Evolutionary conservation across 371 early-diverging fungal species (phyloP), one percentile per base, ranked within the genome.

Genomic region (Rhizopus sp.): DNA sequence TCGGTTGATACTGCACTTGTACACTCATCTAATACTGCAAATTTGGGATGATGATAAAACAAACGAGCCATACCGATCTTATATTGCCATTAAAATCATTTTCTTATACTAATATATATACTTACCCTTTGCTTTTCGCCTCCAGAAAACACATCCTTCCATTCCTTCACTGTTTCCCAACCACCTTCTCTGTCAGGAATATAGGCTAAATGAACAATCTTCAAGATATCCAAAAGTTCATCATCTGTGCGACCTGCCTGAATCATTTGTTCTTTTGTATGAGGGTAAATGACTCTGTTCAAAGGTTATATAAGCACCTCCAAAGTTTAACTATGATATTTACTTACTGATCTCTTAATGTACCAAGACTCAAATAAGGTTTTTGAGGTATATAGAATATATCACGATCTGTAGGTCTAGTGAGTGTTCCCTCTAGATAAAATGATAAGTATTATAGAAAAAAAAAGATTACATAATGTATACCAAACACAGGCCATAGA

Each of bases 381-480:
- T 92, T 85, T 71, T 94, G 94, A 42, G 96, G 93, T 50, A 96
- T 87, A 73, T 92, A 93, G 59, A 94, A 84, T 54, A 93, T 89
- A 49, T 89, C 86, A 16, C 76, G 69, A 17, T 83, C 77, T 23
- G 65, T 57, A 44, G 93, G 93, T 41, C 84, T 79, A n/a, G 77
- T 64, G 31, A 93, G 60, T n/a, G 64, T 72, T 17, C 95, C 93
- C 56, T 76, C 81, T 77, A 49, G 10, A 59, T 10, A 32, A 31
- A 49, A 34, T 23, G 3, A 33, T 29, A 50, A 37, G 38, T 31
- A 34, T 5, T n/a, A n/a, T n/a, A n/a, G n/a, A n/a, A n/a, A n/a
- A n/a, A n/a, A n/a, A n/a, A n/a, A n/a, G n/a, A n/a, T n/a, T n/a
- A n/a, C n/a, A n/a, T n/a, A n/a, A n/a, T n/a, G 16, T 50, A 7